Percentiles rank a stretch among this genome's conserved stretches.
Conservation (phyloP, 2,329 filamentous ascomycete genomes). For the Coniochaeta sp. region DNA sequence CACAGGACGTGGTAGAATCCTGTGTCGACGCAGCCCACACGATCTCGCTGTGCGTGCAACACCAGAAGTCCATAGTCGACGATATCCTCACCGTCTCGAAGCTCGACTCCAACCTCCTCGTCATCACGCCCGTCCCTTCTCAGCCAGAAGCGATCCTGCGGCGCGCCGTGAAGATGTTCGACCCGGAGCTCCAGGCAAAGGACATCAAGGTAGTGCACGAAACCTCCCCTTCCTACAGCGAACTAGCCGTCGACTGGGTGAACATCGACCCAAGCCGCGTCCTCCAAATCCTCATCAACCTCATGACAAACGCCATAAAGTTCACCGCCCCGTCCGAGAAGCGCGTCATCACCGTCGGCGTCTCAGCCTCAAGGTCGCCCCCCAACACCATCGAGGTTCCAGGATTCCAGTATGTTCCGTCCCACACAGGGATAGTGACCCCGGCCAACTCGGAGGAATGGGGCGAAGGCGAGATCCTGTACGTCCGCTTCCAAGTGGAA, state of each 20-base stretch:
- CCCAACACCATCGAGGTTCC: constrained; percentile 18
- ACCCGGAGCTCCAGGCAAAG: constrained; percentile 47
- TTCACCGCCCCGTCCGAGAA: constrained; percentile 34
- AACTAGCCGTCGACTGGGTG: constrained; percentile 46
- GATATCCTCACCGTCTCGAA: constrained; percentile 41
- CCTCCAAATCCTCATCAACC: constrained; percentile 52
- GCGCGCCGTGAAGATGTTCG: constrained; percentile 50
- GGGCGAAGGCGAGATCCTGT: constrained; percentile 24
- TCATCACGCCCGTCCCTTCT: constrained; percentile 46
- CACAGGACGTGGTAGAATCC: constrained; percentile 30
- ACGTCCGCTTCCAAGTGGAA: constrained; percentile 45
- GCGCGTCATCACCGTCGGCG: constrained; percentile 37
- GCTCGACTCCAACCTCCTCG: constrained; percentile 45
- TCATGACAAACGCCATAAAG: constrained; percentile 55
- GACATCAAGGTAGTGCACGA: constrained; percentile 44
- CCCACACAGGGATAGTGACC: constrained; percentile 9
- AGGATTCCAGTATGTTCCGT: constrained; percentile 23
- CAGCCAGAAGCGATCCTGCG: constrained; percentile 44
- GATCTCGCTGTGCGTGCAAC: constrained; percentile 47
- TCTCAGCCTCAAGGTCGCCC: constrained; percentile 36
- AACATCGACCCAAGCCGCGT: constrained; percentile 48
- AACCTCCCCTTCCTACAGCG: constrained; percentile 37
- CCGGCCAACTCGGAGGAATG: constrained; percentile 18
- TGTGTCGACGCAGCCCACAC: constrained; percentile 48
- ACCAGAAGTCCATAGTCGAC: constrained; percentile 46